Percentiles rank a stretch among this genome's conserved stretches.
Evolutionary conservation across 495 filamentous ascomycete genomes (phyloP).

Genomic region (Arthonia radiata): DNA sequence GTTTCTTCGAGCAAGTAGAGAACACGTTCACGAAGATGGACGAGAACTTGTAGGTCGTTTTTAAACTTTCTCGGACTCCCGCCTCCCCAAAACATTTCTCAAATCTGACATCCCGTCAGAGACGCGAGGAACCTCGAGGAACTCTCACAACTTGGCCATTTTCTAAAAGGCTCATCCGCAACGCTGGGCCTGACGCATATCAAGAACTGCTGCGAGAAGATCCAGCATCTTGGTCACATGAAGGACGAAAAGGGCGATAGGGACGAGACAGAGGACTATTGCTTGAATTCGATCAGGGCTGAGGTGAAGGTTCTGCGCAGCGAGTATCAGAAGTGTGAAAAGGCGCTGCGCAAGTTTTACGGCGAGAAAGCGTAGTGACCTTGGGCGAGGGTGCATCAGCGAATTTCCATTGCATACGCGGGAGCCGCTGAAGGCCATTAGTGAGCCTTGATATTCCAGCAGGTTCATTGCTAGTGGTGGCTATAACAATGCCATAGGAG

Average conservation of each 20-base stretch:
- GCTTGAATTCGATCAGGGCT: conserved; percentile 39
- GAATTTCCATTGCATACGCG: too few species aligned
- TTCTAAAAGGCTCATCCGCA: conserved; percentile 93
- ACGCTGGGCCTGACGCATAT: conserved; percentile 84
- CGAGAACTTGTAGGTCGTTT: conserved; percentile 33
- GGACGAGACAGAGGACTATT: conserved; percentile 36
- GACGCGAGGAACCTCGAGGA: conserved; percentile 33
- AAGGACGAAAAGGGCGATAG: conserved; percentile 51
- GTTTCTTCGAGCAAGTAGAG: conserved; percentile 82
- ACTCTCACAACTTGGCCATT: conserved; percentile 73
- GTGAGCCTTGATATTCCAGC: too few species aligned
- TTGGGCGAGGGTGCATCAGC: too few species aligned
- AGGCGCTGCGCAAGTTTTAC: conserved; percentile 48
- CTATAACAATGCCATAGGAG: too few species aligned
- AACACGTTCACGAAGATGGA: conserved; percentile 77
- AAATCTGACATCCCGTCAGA: conserved; percentile 20
- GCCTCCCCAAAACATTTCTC: conserved; percentile 1
- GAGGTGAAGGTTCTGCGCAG: conserved; percentile 45
- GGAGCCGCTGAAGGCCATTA: too few species aligned
- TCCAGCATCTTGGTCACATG: conserved; percentile 68
- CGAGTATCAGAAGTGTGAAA: conserved; percentile 56
- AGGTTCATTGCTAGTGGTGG: too few species aligned
- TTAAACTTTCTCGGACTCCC: conserved; percentile 1
- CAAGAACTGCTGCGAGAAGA: conserved; percentile 82
- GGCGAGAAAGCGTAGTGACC: background rate